Percentiles rank a stretch among this genome's conserved stretches.
phyloP scores from a whole-genome alignment of 345 rosid genomes.

The Schrenkiella parvula region DNA sequence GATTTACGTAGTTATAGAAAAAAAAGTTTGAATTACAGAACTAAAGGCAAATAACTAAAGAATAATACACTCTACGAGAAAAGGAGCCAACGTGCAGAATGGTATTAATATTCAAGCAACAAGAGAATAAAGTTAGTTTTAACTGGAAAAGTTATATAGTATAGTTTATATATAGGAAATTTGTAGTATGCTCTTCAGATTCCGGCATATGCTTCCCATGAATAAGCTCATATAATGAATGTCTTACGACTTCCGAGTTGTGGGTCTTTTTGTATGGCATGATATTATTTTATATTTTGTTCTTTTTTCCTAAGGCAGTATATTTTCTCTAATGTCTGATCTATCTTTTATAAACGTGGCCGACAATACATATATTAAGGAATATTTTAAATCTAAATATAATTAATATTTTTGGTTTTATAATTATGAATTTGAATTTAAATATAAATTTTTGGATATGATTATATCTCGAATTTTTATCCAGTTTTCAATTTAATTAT shows the following conservation, averaged over 20 bases:
- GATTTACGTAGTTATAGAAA: neutral
- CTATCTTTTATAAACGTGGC: conserved; percentile 17
- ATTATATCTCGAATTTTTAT: too few relatives aligned
- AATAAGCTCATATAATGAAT: neutral
- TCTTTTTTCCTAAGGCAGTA: neutral
- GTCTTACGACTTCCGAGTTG: neutral
- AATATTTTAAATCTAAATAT: too few relatives aligned
- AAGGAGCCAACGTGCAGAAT: conserved; percentile 19
- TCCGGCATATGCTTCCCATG: conserved; percentile 29
- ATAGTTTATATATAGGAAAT: neutral
- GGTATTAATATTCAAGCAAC: conserved; percentile 2
- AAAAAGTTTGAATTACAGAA: neutral
- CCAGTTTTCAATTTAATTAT: too few relatives aligned
- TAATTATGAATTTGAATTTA: too few relatives aligned
- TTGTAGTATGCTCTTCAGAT: conserved; percentile 19
- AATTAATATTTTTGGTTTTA: too few relatives aligned
- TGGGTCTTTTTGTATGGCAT: conserved; percentile 11
- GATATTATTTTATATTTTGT: neutral
- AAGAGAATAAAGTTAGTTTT: neutral
- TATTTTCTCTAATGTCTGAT: neutral
- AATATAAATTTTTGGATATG: too few relatives aligned
- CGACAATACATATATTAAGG: conserved; percentile 11
- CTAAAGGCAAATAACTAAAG: neutral
- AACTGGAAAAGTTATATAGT: neutral
- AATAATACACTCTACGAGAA: neutral